Conservation (phyloP, 2,329 filamentous ascomycete genomes). For the Aspergillus uvarum region DNA sequence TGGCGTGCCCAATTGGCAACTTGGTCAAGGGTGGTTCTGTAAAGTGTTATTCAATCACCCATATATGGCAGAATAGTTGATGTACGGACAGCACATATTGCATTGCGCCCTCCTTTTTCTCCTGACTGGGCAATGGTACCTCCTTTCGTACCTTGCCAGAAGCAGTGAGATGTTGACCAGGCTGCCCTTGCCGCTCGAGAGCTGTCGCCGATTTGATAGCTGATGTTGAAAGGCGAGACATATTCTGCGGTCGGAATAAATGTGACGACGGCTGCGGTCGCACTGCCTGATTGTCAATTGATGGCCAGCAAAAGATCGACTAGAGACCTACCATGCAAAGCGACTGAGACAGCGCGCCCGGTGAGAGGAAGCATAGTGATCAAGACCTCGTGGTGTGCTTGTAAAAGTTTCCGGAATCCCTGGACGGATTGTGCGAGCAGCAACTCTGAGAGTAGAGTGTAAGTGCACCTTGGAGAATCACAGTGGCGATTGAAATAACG, state of each 20-base stretch:
- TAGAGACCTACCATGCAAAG: slow-evolving; percentile 27
- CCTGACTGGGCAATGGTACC: slow-evolving; percentile 51
- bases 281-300: slow-evolving; percentile 26
- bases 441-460: not conserved
- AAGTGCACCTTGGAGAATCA: not conserved
- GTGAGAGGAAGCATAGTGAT: slow-evolving; percentile 28
- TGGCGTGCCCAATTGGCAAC: slow-evolving; percentile 87
- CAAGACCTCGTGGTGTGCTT: not conserved
- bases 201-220: slow-evolving; percentile 45
- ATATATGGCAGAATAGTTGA: not conserved
- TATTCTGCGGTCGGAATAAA: slow-evolving; percentile 36
- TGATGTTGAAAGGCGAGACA: slow-evolving; percentile 45
- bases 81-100: slow-evolving; percentile 51
- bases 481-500: slow-evolving; percentile 1
- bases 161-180: slow-evolving; percentile 37
- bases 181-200: slow-evolving; percentile 37
- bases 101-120: slow-evolving; percentile 52
- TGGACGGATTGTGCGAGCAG: too few relatives aligned
- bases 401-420: not conserved
- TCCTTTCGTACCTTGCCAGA: slow-evolving; percentile 49
- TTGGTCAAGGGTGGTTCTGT: slow-evolving; percentile 59
- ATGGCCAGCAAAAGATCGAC: not conserved
- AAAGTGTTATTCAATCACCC: slow-evolving; percentile 11
- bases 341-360: slow-evolving; percentile 28
- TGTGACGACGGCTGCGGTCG: slow-evolving; percentile 30